Evolutionary conservation across 2,329 filamentous ascomycete species (phyloP), one percentile per base, ranked within the genome.

Genomic region (Fusarium compactum): DNA sequence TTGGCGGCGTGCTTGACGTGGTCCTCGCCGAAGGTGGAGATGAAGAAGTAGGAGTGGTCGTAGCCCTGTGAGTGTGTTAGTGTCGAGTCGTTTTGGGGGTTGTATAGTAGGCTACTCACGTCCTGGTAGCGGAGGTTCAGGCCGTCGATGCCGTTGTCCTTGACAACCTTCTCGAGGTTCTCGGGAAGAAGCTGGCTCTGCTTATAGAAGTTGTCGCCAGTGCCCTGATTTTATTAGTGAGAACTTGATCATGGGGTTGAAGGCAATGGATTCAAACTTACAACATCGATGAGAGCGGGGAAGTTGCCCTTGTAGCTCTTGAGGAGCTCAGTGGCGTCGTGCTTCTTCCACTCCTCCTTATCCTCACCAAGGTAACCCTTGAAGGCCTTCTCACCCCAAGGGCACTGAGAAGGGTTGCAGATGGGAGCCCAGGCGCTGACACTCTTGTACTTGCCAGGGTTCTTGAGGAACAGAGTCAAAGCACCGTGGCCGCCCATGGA

Each of bases 401-500:
- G 93, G 76, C 93, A 97, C 73, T 91, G 89, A 67, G 86, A 85
- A 1, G 95, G 96, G 84, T 98, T 98, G 53, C 90, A 82, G 76
- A 98, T 97, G 22, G 95, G 95, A 51, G 96, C 93, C 78, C 97
- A 97, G 3, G 95, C 95, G 67, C 91, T 95, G 61, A 96, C 94
- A 71, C 90, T 93, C 84, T 91, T 92, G 86, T 97, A 99, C 84
- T 88, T 90, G 69, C 92, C 94, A 0, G 96, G 95, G 82, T 98
- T 92, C 84, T 93, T 95, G 55, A 99, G 86, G 85, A 92, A 98
- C 74, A 98, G 83, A 47, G 95, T 97, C 74, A 99, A 85, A 46
- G 96, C 96, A 69, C 96, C 96, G 81, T 99, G 96, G 0, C 96
- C 96, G 72, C 96, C 96, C 96, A 99, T 99, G 76, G 91, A 95